These are phyloP conservation scores for Ogataea corticis DNA, from an alignment of 805 yeast genomes.

Conservation along the genomic window DNA sequence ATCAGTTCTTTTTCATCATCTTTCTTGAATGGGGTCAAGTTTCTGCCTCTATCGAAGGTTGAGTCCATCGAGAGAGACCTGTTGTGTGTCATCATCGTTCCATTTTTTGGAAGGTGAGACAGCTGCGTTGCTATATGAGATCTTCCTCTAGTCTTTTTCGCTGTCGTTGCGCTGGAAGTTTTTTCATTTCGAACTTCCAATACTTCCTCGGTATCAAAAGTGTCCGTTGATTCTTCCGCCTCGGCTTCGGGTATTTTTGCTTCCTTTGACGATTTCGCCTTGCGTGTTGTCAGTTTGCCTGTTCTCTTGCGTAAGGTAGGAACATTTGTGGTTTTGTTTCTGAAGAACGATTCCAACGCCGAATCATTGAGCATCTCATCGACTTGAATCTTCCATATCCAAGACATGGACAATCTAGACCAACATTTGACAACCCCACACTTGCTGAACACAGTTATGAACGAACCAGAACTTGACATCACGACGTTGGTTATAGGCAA, in stretches of 20 bases:
- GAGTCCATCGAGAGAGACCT: constrained; percentile 35
- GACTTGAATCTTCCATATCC: constrained; percentile 55
- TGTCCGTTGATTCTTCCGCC: too few relatives aligned
- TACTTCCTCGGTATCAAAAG: not conserved
- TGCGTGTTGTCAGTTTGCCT: constrained; percentile 20
- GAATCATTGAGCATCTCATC: constrained; percentile 38
- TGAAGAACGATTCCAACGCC: constrained; percentile 60
- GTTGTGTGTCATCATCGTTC: constrained; percentile 9
- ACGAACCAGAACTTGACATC: constrained; percentile 60
- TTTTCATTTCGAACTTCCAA: not conserved
- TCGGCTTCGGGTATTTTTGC: constrained; percentile 8
- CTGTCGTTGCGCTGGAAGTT: not conserved
- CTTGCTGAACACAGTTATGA: constrained; percentile 54
- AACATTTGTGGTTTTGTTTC: constrained; percentile 49
- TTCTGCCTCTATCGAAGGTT: constrained; percentile 31
- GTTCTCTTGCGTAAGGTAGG: constrained; percentile 36
- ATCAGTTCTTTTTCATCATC: constrained; percentile 46
- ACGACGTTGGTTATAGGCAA: constrained; percentile 65
- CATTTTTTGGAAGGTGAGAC: not conserved
- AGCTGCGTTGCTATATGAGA: constrained; percentile 1
- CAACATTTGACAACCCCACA: constrained; percentile 58
- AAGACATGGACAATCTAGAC: constrained; percentile 54
- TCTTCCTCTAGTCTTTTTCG: constrained; percentile 13
- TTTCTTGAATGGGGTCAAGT: constrained; percentile 29
- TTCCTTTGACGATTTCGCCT: constrained; percentile 16